Evolutionary conservation across 1,284 basidiomycete genomes (phyloP), one percentile per base, ranked within the genome.

Genomic region (Ganoderma sinense): DNA sequence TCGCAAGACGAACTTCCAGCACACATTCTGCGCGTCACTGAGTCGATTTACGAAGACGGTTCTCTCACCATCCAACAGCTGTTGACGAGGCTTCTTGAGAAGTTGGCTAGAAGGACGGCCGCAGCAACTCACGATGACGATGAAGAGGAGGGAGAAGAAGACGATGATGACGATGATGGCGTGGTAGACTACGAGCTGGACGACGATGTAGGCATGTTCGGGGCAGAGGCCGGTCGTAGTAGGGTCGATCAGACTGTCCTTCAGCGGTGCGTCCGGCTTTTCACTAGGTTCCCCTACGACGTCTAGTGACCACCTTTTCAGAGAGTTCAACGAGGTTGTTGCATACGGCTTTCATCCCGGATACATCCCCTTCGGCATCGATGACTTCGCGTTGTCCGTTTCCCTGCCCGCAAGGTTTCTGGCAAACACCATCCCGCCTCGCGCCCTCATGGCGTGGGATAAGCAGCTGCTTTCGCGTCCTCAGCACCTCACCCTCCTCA

Each of bases 371-470:
- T 83, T 86, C 55, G 81, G 82, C 23, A 78, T 76, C 43, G 82
- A 85, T 70, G 85, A 86, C 69, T 85, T 88, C 69, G 83, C 84
- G 31, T 74, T 90, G 18, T 87, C 87, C 2, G 81, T 89, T 8
- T 89, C 89, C 0, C 71, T 87, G 48, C 87, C 88, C n/a, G 82
- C 87, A 59, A 77, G 85, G 66, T 79, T 76, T 10, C 81, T 89
- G n/a, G 81, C 85, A 10, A 75, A 84, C 33, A 82, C 78, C 60
- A 86, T 89, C 26, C 82, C 86, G 16, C 82, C 88, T 6, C 85
- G 85, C 48, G 89, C 88, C 1, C 78, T 91, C 53, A 85, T 88
- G 79, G 88, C 89, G 36, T 91, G 89, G 89, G 89, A 90, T 75
- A 82, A 84, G 16, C 85, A 84, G n/a, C 81, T 90, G 4, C 81